Conservation (phyloP, 2,329 filamentous ascomycete genomes). For the Coniochaeta sp. region DNA sequence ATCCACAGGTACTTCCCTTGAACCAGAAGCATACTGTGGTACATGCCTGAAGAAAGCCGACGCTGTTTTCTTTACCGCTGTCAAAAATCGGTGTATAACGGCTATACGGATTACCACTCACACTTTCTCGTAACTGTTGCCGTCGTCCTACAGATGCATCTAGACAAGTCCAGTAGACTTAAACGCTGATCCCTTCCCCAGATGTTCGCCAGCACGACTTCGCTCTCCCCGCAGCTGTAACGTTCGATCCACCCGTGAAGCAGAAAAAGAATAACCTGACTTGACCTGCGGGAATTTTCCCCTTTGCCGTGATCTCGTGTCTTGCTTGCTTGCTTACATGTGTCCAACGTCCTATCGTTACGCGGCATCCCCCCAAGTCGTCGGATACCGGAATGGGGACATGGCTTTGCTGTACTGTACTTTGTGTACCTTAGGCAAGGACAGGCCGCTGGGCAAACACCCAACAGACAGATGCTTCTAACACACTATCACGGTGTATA, state of each 20-base stretch:
- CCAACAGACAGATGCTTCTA: no score
- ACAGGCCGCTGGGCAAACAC: no score
- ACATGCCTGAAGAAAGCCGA: not conserved
- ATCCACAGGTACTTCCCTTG: no score
- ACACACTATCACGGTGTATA: no score
- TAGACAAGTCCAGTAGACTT: not conserved
- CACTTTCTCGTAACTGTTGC: not conserved
- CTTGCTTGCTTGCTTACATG: not conserved
- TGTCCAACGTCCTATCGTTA: not conserved
- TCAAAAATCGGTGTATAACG: not conserved
- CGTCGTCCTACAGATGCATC: not conserved
- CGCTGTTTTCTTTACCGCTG: not conserved
- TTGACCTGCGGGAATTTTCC: no score
- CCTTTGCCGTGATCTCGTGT: not conserved
- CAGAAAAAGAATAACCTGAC: no score
- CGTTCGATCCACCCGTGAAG: not conserved
- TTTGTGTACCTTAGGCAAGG: not conserved
- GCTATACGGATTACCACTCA: constrained; percentile 1
- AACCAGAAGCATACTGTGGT: no score
- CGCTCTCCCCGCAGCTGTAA: not conserved
- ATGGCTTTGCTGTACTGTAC: not conserved
- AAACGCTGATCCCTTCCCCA: not conserved
- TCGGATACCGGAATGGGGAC: not conserved
- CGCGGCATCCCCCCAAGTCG: not conserved
- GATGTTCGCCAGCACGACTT: not conserved